Conservation (phyloP, 2,329 filamentous ascomycete species). For the Sporothrix globosa region DNA sequence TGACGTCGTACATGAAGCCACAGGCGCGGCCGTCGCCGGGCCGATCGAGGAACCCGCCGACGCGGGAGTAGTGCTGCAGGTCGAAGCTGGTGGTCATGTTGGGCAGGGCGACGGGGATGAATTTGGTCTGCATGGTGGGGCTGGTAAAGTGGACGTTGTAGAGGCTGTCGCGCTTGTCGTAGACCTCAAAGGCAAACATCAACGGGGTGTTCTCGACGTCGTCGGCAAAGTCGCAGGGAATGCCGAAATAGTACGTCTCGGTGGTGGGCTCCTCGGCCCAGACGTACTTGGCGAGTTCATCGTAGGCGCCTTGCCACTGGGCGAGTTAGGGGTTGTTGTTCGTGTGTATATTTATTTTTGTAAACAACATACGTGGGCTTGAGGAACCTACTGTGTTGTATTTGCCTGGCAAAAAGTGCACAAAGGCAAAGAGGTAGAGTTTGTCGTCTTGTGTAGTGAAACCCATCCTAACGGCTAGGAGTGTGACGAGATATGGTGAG, state of each 20-base stretch:
- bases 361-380: too few relatives aligned
- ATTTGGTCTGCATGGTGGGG: conserved; percentile 40
- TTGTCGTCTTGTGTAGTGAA: conserved; percentile 30
- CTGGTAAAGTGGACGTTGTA: conserved; percentile 43
- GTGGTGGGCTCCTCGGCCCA: conserved; percentile 44
- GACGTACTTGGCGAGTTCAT: conserved; percentile 46
- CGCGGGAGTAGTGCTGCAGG: conserved; percentile 42
- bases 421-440: conserved; percentile 40
- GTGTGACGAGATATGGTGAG: not conserved
- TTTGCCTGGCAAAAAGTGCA: conserved; percentile 43
- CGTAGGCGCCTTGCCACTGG: conserved; percentile 49
- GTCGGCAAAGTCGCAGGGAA: conserved; percentile 44
- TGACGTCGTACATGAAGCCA: conserved; percentile 42
- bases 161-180: conserved; percentile 41
- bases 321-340: not conserved
- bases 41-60: conserved; percentile 42
- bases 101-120: conserved; percentile 40
- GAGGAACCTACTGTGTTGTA: conserved; percentile 42
- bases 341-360: not conserved
- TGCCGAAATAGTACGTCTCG: conserved; percentile 50
- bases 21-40: conserved; percentile 36
- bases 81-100: conserved; percentile 44
- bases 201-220: conserved; percentile 41
- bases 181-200: conserved; percentile 46
- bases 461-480: conserved; percentile 11